Evolutionary conservation across 2,329 filamentous ascomycete genomes (phyloP).

Genomic region (Diplodia mutila): DNA sequence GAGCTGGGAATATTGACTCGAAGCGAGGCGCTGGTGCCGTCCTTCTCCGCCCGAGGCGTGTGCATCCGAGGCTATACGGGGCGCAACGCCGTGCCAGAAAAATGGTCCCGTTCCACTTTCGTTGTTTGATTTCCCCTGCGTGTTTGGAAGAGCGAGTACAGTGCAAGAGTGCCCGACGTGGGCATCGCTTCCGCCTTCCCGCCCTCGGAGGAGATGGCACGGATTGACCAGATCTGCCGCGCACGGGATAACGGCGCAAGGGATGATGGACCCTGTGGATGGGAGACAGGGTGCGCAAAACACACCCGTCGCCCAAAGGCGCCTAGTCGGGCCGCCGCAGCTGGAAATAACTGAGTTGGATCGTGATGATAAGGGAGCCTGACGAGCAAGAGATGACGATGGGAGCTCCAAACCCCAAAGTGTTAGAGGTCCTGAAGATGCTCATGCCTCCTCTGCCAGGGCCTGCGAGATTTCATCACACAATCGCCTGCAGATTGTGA

Average conservation of each 20-base stretch:
- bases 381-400: constrained; percentile 1
- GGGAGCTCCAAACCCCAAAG: background rate
- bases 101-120: background rate
- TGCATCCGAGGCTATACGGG: background rate
- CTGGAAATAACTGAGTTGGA: background rate
- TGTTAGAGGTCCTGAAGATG: background rate
- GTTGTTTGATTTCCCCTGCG: background rate
- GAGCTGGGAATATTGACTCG: background rate
- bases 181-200: background rate
- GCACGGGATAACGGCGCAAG: background rate
- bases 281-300: background rate
- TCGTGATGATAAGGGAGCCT: background rate
- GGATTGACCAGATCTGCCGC: background rate
- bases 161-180: background rate
- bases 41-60: background rate
- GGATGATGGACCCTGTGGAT: background rate
- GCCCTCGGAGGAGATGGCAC: background rate
- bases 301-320: background rate
- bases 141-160: background rate
- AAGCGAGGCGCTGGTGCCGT: background rate
- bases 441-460: background rate
- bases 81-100: background rate
- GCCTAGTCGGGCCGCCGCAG: background rate
- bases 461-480: background rate
- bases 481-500: constrained; percentile 1